These are phyloP conservation scores for Basidiobolus meristosporus DNA, from an alignment of 371 early-diverging fungal species.

Conservation along the genomic window DNA sequence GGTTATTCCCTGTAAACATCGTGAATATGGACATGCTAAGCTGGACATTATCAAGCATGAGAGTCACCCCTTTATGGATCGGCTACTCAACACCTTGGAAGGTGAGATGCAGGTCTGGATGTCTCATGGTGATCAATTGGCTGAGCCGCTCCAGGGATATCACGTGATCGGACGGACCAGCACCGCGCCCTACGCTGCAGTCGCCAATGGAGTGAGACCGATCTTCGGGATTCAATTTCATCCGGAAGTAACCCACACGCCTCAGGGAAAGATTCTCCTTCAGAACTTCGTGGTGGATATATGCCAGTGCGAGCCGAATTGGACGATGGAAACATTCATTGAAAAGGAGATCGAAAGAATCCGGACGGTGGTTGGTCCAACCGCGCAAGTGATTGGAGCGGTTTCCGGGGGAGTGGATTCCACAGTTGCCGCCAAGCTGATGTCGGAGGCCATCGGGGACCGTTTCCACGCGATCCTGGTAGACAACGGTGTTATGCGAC, in stretches of 20 bases:
- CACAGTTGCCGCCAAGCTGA: slow-evolving; percentile 89
- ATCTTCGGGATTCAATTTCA: slow-evolving; percentile 95
- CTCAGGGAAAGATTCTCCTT: slow-evolving; percentile 62
- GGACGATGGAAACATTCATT: slow-evolving; percentile 91
- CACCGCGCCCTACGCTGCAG: slow-evolving; percentile 80
- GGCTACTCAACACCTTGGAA: slow-evolving; percentile 60
- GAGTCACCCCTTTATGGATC: slow-evolving; percentile 32
- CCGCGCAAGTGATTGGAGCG: slow-evolving; percentile 88
- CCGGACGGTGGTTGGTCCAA: slow-evolving; percentile 73
- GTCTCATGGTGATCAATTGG: slow-evolving; percentile 93
- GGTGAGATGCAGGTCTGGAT: slow-evolving; percentile 78
- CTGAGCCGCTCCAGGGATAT: slow-evolving; percentile 65
- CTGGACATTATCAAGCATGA: slow-evolving; percentile 39
- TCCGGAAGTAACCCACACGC: slow-evolving; percentile 93
- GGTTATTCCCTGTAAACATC: slow-evolving; percentile 69
- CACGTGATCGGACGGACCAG: slow-evolving; percentile 63
- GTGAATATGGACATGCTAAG: slow-evolving; percentile 88
- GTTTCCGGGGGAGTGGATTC: slow-evolving; percentile 94
- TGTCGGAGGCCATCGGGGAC: slow-evolving; percentile 92
- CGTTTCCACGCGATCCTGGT: slow-evolving; percentile 96
- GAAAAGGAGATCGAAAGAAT: slow-evolving; percentile 93
- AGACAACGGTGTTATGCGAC: slow-evolving; percentile 96
- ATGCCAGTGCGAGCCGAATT: slow-evolving; percentile 63
- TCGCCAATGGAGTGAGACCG: slow-evolving; percentile 51
- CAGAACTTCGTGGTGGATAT: slow-evolving; percentile 83